phyloP scores from a whole-genome alignment of 2,329 filamentous ascomycete species.

The Pseudogymnoascus sp. region DNA sequence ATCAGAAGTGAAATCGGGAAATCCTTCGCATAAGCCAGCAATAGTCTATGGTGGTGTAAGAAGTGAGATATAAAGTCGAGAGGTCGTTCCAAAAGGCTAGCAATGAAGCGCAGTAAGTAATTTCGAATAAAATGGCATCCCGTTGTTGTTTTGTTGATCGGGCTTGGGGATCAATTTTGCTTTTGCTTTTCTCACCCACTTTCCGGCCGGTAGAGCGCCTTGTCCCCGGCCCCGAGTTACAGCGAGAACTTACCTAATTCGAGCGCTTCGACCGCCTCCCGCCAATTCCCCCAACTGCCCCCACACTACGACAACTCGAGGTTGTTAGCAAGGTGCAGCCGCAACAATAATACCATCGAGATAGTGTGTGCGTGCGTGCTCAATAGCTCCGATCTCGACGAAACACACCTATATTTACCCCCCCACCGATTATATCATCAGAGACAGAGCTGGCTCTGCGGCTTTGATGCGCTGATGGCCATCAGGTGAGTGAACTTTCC shows the following conservation, averaged over 20 bases:
- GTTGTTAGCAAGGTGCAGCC: neutral
- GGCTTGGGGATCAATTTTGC: slow-evolving; percentile 2
- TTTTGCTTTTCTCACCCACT: slow-evolving; percentile 7
- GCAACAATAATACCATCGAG: slow-evolving; percentile 1
- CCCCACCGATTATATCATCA: neutral
- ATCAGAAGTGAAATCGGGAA: neutral
- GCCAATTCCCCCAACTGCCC: neutral
- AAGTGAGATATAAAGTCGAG: neutral
- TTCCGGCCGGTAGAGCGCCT: neutral
- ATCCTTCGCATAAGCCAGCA: neutral
- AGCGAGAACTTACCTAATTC: slow-evolving; percentile 7
- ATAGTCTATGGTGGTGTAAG: neutral
- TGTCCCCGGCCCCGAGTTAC: neutral
- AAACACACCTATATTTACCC: neutral
- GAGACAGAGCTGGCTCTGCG: slow-evolving; percentile 2
- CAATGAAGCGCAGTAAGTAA: neutral
- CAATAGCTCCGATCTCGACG: neutral
- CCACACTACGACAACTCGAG: neutral
- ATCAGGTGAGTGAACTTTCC: slow-evolving; percentile 37
- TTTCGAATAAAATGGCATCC: neutral
- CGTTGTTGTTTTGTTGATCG: neutral
- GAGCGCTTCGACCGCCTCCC: neutral
- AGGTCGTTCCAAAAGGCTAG: neutral
- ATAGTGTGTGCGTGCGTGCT: neutral
- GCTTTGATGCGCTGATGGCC: slow-evolving; percentile 33